Base-by-base conservation (phyloP, 2,329 filamentous ascomycete genomes). In the Fusarium nelsonii region DNA sequence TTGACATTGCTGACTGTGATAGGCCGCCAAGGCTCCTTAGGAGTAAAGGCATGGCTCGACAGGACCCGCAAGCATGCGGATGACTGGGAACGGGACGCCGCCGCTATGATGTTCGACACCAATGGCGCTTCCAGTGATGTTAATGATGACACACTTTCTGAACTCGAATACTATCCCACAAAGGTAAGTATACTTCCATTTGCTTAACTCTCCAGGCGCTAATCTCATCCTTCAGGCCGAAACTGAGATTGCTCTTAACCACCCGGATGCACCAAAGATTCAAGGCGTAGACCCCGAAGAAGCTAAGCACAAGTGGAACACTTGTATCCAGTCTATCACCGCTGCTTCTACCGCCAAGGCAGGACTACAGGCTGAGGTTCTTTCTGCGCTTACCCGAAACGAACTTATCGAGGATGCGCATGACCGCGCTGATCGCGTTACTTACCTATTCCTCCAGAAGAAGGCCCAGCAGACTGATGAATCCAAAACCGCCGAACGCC, bases 171-270 rank as follows among this genome's bases (percentile, higher is more conserved):
- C 15, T 33, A n/a, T 10, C 61, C 61, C 3, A 32, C 12, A 2
- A 18, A 20, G 20, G 62, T 65, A 11, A 65, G 53, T 41, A 14
- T n/a, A 9, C 12, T 10, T 12, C 14, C 8, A 10, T 53, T 34
- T 16, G n/a, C 15, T 16, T 39, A 20, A 6, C 12, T 10, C 23
- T 15, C 18, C 32, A 23, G 36, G 18, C 40, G 28, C 46, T 65
- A 39, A 65, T 18, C 33, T 34, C 14, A 53, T 30, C 18, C 16
- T 16, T 28, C 10, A 65, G 62, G 15, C n/a, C 4, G 62, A 65
- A 6, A 8, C 51, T 6, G 7, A 34, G 4, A 20, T 11, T 6
- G 61, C 61, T 8, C 32, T 65, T 2, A n/a, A 16, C 7, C 40
- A 65, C 12, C 32, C 37, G 2, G 32, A 53, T 4, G 53, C 52